A percentile compares a stretch with the other conserved stretches of the same genome.
Evolutionary conservation across 2,329 filamentous ascomycete genomes (phyloP).

Genomic region (Harringtonia lauricola): DNA sequence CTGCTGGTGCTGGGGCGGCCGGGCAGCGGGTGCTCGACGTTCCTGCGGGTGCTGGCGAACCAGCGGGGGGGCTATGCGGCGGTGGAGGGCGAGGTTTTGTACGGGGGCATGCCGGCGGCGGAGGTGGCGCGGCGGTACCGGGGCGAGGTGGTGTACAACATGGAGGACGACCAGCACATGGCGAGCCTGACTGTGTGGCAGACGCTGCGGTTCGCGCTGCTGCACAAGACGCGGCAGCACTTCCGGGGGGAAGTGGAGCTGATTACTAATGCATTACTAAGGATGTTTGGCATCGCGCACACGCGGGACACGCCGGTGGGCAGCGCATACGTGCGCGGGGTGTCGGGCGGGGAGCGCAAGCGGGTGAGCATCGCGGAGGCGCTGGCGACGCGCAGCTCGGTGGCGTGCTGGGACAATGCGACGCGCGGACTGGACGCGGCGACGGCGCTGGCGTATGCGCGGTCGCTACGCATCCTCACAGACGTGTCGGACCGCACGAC

Average conservation of each 20-base stretch:
- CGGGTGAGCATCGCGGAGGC: constrained; percentile 67
- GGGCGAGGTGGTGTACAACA: constrained; percentile 39
- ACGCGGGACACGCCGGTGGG: constrained; percentile 57
- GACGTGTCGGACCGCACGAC: constrained; percentile 51
- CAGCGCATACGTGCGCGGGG: constrained; percentile 49
- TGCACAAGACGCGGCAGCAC: constrained; percentile 50
- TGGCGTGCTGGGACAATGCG: constrained; percentile 63
- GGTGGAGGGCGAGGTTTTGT: constrained; percentile 54
- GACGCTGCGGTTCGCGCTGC: constrained; percentile 55
- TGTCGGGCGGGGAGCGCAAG: constrained; percentile 56
- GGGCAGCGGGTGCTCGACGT: constrained; percentile 42
- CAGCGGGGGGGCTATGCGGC: constrained; percentile 51
- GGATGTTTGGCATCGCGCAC: constrained; percentile 60
- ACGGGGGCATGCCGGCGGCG: constrained; percentile 35
- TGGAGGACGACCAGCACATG: constrained; percentile 58
- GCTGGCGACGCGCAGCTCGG: constrained; percentile 43
- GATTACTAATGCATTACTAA: constrained; percentile 47
- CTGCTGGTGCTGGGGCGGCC: constrained; percentile 46
- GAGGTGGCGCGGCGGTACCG: constrained; percentile 28
- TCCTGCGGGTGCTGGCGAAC: constrained; percentile 55
- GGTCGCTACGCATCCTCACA: constrained; percentile 53
- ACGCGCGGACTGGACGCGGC: constrained; percentile 54
- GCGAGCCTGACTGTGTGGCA: constrained; percentile 56
- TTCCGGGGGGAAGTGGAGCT: constrained; percentile 51
- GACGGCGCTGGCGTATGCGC: constrained; percentile 55